Evolutionary conservation across 495 filamentous ascomycete genomes (phyloP).

Genomic region (Aspergillus asperescens): DNA sequence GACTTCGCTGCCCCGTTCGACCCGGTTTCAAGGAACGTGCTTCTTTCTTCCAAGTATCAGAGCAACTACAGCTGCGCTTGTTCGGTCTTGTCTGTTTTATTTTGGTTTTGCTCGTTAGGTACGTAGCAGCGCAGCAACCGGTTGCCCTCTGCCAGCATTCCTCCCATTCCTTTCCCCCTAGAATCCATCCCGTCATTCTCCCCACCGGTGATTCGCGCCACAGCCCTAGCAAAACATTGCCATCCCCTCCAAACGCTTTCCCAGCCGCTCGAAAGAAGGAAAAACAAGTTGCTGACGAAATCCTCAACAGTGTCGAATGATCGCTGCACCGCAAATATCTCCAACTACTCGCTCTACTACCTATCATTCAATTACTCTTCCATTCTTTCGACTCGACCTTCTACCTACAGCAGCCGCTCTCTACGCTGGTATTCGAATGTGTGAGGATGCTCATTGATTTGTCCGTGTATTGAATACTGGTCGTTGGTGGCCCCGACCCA

Average conservation of each 20-base stretch:
- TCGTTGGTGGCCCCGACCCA: constrained; percentile 31
- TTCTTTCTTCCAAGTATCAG: not conserved
- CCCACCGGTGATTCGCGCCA: constrained; percentile 20
- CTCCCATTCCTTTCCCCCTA: constrained; percentile 24
- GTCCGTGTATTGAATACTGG: constrained; percentile 29
- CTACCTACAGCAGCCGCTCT: not conserved
- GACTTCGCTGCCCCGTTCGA: constrained; percentile 16
- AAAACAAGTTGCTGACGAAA: constrained; percentile 10
- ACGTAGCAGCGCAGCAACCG: constrained; percentile 23
- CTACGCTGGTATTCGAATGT: not conserved
- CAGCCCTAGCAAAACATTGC: constrained; percentile 19
- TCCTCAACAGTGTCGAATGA: constrained; percentile 1
- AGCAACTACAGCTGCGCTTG: constrained; percentile 10
- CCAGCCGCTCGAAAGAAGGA: constrained; percentile 16
- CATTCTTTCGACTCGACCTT: not conserved
- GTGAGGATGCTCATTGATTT: constrained; percentile 33
- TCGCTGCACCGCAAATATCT: not conserved
- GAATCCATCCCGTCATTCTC: constrained; percentile 24
- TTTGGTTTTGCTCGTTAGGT: constrained; percentile 13
- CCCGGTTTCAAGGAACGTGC: constrained; percentile 14
- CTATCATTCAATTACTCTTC: not conserved
- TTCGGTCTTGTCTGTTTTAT: constrained; percentile 4
- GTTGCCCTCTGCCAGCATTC: constrained; percentile 34
- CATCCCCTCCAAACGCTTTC: constrained; percentile 16
- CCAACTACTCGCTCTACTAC: constrained; percentile 1